Conservation (phyloP, 148 eudicot species). For the Simmondsia chinensis region DNA sequence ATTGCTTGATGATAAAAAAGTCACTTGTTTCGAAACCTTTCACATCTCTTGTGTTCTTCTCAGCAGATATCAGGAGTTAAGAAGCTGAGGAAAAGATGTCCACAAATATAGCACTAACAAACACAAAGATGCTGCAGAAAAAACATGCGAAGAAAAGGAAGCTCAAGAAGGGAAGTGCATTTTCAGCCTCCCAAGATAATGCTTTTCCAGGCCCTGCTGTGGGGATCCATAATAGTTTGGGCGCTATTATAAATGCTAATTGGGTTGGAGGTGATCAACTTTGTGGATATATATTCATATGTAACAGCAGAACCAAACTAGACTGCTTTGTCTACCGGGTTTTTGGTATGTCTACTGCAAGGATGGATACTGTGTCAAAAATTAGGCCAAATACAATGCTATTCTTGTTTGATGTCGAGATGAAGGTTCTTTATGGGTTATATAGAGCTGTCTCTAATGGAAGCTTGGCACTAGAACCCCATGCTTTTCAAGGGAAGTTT, state of each 20-base stretch:
- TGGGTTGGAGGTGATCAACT: slow-evolving; percentile 1
- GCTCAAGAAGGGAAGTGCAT: not conserved
- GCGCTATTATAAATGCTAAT: not conserved
- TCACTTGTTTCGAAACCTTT: too few species aligned
- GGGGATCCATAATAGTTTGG: not conserved
- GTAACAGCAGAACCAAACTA: slow-evolving; percentile 48
- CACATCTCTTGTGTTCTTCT: too few species aligned
- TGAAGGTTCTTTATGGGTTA: slow-evolving; percentile 62
- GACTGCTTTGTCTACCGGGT: slow-evolving; percentile 57
- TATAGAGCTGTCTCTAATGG: slow-evolving; percentile 52
- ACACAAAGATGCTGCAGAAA: not conserved
- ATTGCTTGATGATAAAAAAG: too few species aligned
- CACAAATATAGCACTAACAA: too few species aligned
- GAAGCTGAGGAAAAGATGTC: too few species aligned
- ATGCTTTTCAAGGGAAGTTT: slow-evolving; percentile 59
- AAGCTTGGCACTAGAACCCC: slow-evolving; percentile 39
- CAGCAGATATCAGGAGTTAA: too few species aligned
- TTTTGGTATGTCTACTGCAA: slow-evolving; percentile 62
- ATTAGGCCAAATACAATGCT: slow-evolving; percentile 50
- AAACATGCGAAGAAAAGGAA: slow-evolving; percentile 4
- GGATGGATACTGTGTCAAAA: slow-evolving; percentile 29
- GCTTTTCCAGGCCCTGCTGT: not conserved
- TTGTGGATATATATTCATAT: slow-evolving; percentile 58
- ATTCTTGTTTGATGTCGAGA: slow-evolving; percentile 58
- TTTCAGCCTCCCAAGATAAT: not conserved